phyloP scores from a whole-genome alignment of 192 early-diverging fungal genomes.

The Backusella tarrabulga region DNA sequence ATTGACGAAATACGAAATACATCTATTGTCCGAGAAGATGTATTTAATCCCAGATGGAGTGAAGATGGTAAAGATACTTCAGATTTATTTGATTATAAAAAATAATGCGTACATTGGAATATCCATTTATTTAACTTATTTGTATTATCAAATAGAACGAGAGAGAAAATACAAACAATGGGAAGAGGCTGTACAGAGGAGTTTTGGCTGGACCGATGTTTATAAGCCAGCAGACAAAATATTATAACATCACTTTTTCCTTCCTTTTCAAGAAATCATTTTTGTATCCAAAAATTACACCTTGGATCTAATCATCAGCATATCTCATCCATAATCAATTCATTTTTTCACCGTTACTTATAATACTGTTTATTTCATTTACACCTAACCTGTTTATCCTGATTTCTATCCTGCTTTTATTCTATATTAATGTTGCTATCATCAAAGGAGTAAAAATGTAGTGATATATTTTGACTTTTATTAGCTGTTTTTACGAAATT shows the following conservation, averaged over 20 bases:
- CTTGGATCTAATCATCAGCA: neutral
- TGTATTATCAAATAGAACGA: constrained; percentile 9
- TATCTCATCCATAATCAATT: neutral
- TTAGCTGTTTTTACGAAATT: neutral
- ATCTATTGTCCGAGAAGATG: constrained; percentile 14
- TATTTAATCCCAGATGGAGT: constrained; percentile 20
- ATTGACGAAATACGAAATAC: constrained; percentile 19
- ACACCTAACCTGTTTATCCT: neutral
- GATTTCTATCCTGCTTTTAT: neutral
- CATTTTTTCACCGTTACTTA: neutral
- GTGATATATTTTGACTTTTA: neutral
- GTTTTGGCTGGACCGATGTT: constrained; percentile 31
- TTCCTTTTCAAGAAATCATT: neutral
- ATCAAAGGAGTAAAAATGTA: neutral
- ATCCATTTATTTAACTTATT: neutral
- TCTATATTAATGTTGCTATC: neutral
- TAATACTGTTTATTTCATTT: neutral
- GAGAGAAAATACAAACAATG: constrained; percentile 21
- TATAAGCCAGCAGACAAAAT: constrained; percentile 5
- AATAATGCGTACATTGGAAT: neutral
- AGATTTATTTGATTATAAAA: neutral
- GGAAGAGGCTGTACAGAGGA: constrained; percentile 29
- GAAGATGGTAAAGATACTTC: constrained; percentile 13
- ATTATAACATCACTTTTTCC: neutral
- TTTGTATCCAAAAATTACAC: neutral